Evolutionary conservation across 129 eudicot genomes (phyloP), one percentile per base, ranked within the genome.

Genomic region (Kitagawia praeruptora): DNA sequence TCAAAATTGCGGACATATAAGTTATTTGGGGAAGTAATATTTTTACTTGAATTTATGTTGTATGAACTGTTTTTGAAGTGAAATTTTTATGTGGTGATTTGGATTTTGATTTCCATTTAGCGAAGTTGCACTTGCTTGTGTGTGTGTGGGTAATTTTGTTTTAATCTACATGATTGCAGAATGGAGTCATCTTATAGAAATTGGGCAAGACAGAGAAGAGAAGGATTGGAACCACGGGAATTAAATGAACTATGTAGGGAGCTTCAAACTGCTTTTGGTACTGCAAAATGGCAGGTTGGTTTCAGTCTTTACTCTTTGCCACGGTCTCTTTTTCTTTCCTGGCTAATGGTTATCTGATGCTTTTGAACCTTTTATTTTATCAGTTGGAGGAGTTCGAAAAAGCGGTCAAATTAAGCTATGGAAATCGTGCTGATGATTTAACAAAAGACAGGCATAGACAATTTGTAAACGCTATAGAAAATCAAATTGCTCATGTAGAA

Each of bases 221-320:
- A 88, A 88, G 92, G 89, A 67, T 38, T 82, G 73, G 75, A 80
- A 66, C 75, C 90, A 34, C 81, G 34, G 47, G 83, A 78, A 82
- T 81, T 88, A 81, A 89, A 94, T 67, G 92, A 90, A 45, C 91
- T 90, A 28, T 81, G 84, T 51, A 88, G 97, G 84, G 97, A 94
- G 86, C 89, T 94, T 13, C 96, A 91, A 84, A 88, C 93, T 86
- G 98, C 97, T 88, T 84, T 94, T 79, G 93, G 96, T 78, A 94
- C 97, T 42, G 90, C 97, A 54, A 94, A 94, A 86, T 94, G 98
- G 98, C 98, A 94, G 98, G 98, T 93, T 80, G 67, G 85, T 85
- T 80, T 70, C 71, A 31, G 13, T 18, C n/a, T 28, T 15, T 39
- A 40, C 51, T 18, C n/a, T 21, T 15, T 39, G 27, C 51, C 4